Base-by-base conservation (phyloP, 192 early-diverging fungal genomes). In the Oehlia diaphana region DNA sequence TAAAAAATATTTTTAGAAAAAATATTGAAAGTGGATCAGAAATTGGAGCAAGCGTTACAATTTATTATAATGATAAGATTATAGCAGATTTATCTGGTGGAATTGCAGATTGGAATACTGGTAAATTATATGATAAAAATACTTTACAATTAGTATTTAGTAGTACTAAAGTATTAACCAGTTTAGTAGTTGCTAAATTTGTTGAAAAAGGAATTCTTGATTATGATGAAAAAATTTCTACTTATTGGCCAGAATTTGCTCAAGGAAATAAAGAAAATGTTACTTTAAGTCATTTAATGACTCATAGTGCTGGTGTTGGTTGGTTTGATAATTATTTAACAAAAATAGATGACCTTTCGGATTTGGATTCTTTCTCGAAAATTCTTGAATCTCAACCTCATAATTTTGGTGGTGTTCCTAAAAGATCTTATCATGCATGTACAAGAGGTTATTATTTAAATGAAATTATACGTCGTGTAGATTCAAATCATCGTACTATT, bases 211-310 rank as follows among this genome's bases (percentile, higher is more conserved):
- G 88, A 31, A 47, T 84, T n/a, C 28, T 94, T 2, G 35, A 78
- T n/a, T 93, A 90, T 72, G 78, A 83, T 26, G 85, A 86, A 53
- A 82, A 77, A 37, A 86, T 94, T 53, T 76, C 86, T 2, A 82
- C 85, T 8, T 88, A 91, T 79, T 94, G 93, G 93, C 92, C 93
- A 5, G 92, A 94, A 79, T 94, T 94, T 83, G 92, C 86, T 3
- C 84, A 84, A 66, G 90, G 91, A 4, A 90, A 90, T 63, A 94
- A 94, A 80, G 83, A 91, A 58, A 80, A 94, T 49, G 90, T 94
- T 21, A 91, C 91, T 1, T 28, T 94, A 47, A 70, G 69, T 2
- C 85, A 89, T 76, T 72, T 94, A 50, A 87, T 94, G 80, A 83
- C 81, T 37, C 92, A 94, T 74, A 82, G 84, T 26, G 90, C 84